Base-by-base conservation (phyloP, 352 stramenopile species). In the Globisporangium megalacanthum region DNA sequence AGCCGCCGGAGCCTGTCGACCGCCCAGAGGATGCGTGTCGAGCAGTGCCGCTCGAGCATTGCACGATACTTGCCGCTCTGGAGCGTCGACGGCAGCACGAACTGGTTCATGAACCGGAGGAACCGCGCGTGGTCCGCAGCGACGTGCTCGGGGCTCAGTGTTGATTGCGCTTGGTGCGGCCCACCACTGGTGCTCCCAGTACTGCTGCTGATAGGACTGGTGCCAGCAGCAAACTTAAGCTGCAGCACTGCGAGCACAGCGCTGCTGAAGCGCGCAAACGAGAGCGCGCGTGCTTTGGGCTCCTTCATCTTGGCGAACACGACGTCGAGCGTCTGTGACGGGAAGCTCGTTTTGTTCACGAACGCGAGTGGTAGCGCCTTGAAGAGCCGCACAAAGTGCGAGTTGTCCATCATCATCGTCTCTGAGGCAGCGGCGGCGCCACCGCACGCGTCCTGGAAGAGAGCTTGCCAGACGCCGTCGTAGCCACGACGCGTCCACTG, bases 221-320 rank as follows among this genome's bases (percentile, higher is more conserved):
- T 35, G 0, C 33, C 36, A 5, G 54, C 17, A 1, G 22, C 45
- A 55, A 90, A 89, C n/a, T 77, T 84, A 19, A 85, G 72, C 41
- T 77, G 77, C 54, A 77, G 69, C 20, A 91, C 56, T 69, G 86
- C 72, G 4, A 72, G 29, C 56, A 89, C 84, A 0, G 77, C 69
- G 35, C 75, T 82, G 64, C 75, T 89, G 54, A 89, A 91, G 42
- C 74, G 70, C 0, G 55, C 47, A 20, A 88, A 89, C 8, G 74
- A 70, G 11, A 91, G 85, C 0, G 72, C 73, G 20, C 80, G 68
- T 8, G 79, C 66, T 52, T 87, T 87, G 0, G 79, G 81, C 9
- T 91, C 79, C 41, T 89, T 88, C 75, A 89, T 85, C 50, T 89
- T 88, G 4, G 73, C 64, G 39, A 91, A 91, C 17, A 88, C 76